phyloP scores from a whole-genome alignment of 2,329 filamentous ascomycete species.

The Nemania bipapillata region DNA sequence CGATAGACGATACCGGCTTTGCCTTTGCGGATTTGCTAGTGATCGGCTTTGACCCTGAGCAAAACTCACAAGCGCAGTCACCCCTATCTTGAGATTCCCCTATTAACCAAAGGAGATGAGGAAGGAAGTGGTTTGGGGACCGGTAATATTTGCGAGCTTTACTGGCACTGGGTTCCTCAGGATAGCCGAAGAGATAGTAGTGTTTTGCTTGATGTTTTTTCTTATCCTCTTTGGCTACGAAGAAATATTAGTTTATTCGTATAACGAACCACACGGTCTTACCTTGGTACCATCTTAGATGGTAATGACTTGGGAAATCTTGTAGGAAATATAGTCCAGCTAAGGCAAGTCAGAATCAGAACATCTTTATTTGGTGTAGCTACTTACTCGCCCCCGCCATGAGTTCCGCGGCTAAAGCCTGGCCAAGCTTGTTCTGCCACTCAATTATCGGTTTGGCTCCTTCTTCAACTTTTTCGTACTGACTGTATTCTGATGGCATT shows the following conservation, averaged over 20 bases:
- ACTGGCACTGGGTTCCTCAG: constrained; percentile 32
- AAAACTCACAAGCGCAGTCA: constrained; percentile 43
- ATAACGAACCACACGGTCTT: background rate
- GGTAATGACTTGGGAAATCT: constrained; percentile 38
- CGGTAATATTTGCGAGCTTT: constrained; percentile 41
- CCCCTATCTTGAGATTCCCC: constrained; percentile 36
- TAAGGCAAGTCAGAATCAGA: constrained; percentile 28
- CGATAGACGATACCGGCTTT: constrained; percentile 10
- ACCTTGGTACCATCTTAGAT: constrained; percentile 41
- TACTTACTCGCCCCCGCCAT: constrained; percentile 36
- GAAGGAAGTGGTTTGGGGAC: constrained; percentile 44
- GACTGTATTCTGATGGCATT: constrained; percentile 33
- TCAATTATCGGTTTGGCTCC: constrained; percentile 34
- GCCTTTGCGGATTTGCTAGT: constrained; percentile 30
- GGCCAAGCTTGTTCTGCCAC: constrained; percentile 42
- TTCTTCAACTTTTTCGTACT: constrained; percentile 36
- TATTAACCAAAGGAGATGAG: constrained; percentile 45
- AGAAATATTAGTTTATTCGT: constrained; percentile 12
- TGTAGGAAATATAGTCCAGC: constrained; percentile 34
- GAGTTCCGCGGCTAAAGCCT: constrained; percentile 36
- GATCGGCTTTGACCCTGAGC: constrained; percentile 34
- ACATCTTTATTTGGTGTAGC: background rate
- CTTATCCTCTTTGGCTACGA: constrained; percentile 30
- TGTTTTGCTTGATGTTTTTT: constrained; percentile 33
- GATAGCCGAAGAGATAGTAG: constrained; percentile 46